These are phyloP conservation scores for Arthrocladium fulminans DNA, from an alignment of 2,329 filamentous ascomycete species.

Conservation along the genomic window DNA sequence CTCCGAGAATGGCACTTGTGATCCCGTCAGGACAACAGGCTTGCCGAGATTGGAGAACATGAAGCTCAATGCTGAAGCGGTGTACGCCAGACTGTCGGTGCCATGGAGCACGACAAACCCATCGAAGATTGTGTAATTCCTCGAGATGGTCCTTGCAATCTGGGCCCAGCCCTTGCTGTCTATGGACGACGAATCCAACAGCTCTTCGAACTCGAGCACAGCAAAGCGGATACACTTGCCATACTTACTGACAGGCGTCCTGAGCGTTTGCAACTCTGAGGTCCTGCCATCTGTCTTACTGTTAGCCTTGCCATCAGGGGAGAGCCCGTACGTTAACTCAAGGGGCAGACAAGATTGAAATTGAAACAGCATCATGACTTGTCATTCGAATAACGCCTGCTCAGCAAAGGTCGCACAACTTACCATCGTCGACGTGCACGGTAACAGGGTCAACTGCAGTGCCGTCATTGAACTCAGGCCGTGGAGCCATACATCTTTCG, in stretches of 20 bases:
- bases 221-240: conserved; percentile 55
- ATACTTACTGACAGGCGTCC: conserved; percentile 73
- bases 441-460: conserved; percentile 49
- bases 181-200: conserved; percentile 86
- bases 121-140: conserved; percentile 83
- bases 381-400: conserved; percentile 31
- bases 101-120: conserved; percentile 87
- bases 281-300: not conserved
- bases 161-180: conserved; percentile 77
- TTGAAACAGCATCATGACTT: not conserved
- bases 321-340: too few relatives aligned
- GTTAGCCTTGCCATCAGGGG: not conserved
- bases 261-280: conserved; percentile 54
- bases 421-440: conserved; percentile 42
- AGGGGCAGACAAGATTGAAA: not conserved
- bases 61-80: conserved; percentile 81
- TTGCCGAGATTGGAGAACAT: conserved; percentile 89
- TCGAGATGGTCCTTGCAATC: conserved; percentile 67
- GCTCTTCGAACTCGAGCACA: conserved; percentile 71
- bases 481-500: conserved; percentile 69
- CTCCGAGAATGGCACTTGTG: conserved; percentile 78
- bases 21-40: conserved; percentile 73
- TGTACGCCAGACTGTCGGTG: conserved; percentile 83
- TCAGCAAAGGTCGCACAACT: conserved; percentile 1
- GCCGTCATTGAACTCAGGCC: conserved; percentile 77